Conservation (phyloP, 116 monocot genomes). For the Posidonia oceanica region DNA sequence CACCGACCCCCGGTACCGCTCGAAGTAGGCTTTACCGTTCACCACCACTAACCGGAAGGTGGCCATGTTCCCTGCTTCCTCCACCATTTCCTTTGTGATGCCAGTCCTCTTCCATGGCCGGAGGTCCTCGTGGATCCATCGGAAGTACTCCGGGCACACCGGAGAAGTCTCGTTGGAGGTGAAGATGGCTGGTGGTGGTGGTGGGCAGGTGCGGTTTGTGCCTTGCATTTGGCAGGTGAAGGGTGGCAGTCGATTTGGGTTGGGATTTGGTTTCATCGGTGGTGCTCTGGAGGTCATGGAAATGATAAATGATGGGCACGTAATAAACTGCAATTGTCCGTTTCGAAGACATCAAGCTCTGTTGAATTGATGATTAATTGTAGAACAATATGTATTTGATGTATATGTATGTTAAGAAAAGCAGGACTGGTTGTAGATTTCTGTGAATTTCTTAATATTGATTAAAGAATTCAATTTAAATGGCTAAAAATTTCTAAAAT, state of each 20-base stretch:
- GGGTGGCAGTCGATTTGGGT: not conserved
- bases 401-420: too few species aligned
- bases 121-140: constrained; percentile 62
- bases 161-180: not conserved
- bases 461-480: too few species aligned
- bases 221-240: not conserved
- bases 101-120: constrained; percentile 38
- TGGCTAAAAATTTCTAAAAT: too few species aligned
- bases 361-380: too few species aligned
- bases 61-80: constrained; percentile 14
- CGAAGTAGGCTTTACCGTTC: constrained; percentile 34
- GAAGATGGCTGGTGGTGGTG: not conserved
- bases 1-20: constrained; percentile 25
- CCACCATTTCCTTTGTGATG: constrained; percentile 43
- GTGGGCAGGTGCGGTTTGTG: constrained; percentile 5
- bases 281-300: too few species aligned
- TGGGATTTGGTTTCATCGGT: too few species aligned
- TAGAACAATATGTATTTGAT: too few species aligned
- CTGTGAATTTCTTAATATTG: too few species aligned
- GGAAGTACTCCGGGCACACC: constrained; percentile 53
- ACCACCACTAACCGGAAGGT: constrained; percentile 43
- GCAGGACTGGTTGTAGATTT: too few species aligned
- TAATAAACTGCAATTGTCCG: too few species aligned
- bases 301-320: too few species aligned
- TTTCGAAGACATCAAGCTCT: too few species aligned